Base-by-base conservation (phyloP, 352 stramenopile genomes). In the Globisporangium paddicum region DNA sequence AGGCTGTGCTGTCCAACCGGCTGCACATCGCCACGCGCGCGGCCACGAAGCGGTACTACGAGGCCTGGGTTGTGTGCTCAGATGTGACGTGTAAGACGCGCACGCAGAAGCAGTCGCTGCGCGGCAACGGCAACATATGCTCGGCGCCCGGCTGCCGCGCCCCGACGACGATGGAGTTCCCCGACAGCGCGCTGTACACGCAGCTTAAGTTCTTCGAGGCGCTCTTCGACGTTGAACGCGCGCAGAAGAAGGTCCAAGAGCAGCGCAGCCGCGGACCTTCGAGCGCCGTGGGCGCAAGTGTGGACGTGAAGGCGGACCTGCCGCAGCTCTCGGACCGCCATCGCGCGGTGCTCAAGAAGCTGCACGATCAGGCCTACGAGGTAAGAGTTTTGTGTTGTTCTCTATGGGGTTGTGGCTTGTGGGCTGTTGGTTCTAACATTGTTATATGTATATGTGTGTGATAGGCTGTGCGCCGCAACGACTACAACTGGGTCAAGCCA, bases 191-290 rank as follows among this genome's bases (percentile, higher is more conserved):
- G 18, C 71, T 99, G 21, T 97, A 98, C 62, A 98, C 89, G 19
- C 97, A 99, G 69, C 85, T 99, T 45, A 98, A 99, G 72, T 99
- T 97, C 66, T 95, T 98, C 56, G 93, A 98, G 68, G 91, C 90
- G 25, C 81, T 99, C 9, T 98, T 99, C 57, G 93, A 99, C 70
- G 62, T 97, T 13, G 80, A 96, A 19, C 94, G 88, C 28, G 89
- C 87, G 9, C 71, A 97, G 69, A 87, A 87, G 49, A 96, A 89
- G 49, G 79, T 90, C 30, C 58, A 71, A 53, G 83, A 87, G 40
- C 70, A 97, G 63, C 78, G 93, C 37, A 67, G 73, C 25, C 71
- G 70, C 45, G 58, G n/a, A 21, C 26, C 40, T 9, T 30, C 54
- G 55, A 59, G 14, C 19, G 52, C 26, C 19, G 64, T 37, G 49